phyloP scores from a whole-genome alignment of 2,329 filamentous ascomycete genomes.

The Rutstroemia sp. region DNA sequence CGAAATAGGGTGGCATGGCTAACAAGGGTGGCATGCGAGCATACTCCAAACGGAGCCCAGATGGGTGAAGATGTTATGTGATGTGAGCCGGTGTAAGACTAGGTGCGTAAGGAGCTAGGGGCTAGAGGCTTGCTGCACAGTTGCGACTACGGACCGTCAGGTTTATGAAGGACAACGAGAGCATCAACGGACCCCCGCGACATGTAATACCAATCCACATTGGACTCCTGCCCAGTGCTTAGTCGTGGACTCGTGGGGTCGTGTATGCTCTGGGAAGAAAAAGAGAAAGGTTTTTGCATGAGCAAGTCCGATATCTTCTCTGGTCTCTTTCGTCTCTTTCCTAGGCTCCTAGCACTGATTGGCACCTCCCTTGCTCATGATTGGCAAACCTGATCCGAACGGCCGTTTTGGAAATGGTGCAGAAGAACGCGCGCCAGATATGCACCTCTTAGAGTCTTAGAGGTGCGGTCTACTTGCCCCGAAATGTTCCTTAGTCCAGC shows the following conservation, averaged over 20 bases:
- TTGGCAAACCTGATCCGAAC: background rate
- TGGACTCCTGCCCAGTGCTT: too few species aligned
- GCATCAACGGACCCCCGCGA: background rate
- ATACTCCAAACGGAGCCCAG: background rate
- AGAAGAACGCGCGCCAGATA: background rate
- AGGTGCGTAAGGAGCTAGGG: background rate
- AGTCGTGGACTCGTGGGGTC: too few species aligned
- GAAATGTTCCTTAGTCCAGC: background rate
- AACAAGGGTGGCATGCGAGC: background rate
- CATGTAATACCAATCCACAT: too few species aligned
- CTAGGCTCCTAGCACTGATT: too few species aligned
- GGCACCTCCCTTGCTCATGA: too few species aligned
- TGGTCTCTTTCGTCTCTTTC: too few species aligned
- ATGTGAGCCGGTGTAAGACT: background rate
- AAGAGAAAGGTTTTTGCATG: too few species aligned
- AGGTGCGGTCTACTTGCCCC: background rate
- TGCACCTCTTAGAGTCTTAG: background rate
- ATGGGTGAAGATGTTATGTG: background rate
- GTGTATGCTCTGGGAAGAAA: too few species aligned
- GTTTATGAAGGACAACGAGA: background rate
- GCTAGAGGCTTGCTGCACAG: background rate
- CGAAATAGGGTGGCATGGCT: background rate
- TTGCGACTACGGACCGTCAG: slow-evolving; percentile 5
- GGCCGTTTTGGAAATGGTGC: background rate
- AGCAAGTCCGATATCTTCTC: too few species aligned